Conservation (phyloP, 2,329 filamentous ascomycete species). For the Westerdykella ornata region DNA sequence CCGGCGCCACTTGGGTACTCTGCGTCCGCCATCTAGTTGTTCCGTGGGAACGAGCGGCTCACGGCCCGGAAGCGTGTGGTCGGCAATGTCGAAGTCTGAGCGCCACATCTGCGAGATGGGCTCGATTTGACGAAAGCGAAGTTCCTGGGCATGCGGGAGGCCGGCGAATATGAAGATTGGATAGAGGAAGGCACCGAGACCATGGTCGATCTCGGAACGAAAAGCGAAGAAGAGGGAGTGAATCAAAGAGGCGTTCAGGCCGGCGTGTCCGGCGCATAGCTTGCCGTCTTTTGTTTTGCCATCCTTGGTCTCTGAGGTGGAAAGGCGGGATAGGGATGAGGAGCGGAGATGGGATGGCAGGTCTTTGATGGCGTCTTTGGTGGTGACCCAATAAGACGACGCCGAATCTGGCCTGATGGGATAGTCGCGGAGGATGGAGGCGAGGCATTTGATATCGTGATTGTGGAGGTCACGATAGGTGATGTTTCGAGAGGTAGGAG, state of each 20-base stretch:
- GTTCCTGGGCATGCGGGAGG: conserved; percentile 13
- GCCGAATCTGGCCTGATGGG: conserved; percentile 5
- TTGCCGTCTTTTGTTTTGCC: conserved; percentile 4
- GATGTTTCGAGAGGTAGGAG: too few relatives aligned
- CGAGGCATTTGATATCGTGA: conserved; percentile 21
- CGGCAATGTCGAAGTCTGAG: conserved; percentile 10
- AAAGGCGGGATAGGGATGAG: not conserved
- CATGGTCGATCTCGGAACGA: conserved; percentile 17
- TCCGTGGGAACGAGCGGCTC: conserved; percentile 10
- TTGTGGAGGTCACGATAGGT: conserved; percentile 11
- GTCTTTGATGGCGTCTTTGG: conserved; percentile 12
- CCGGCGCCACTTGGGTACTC: conserved; percentile 11
- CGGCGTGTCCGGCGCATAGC: conserved; percentile 22
- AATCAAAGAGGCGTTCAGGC: conserved; percentile 15
- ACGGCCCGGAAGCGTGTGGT: conserved; percentile 13
- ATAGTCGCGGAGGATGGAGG: conserved; percentile 13
- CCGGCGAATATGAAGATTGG: conserved; percentile 18
- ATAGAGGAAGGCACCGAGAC: conserved; percentile 21
- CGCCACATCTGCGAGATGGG: conserved; percentile 25
- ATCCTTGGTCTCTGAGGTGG: conserved; percentile 1
- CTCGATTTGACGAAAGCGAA: conserved; percentile 20
- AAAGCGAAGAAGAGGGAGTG: conserved; percentile 20
- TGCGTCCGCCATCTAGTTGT: too few relatives aligned
- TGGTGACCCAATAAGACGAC: conserved; percentile 5
- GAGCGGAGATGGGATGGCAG: conserved; percentile 21